phyloP scores from a whole-genome alignment of 2,329 filamentous ascomycete genomes.

The Ascomycota sp. region DNA sequence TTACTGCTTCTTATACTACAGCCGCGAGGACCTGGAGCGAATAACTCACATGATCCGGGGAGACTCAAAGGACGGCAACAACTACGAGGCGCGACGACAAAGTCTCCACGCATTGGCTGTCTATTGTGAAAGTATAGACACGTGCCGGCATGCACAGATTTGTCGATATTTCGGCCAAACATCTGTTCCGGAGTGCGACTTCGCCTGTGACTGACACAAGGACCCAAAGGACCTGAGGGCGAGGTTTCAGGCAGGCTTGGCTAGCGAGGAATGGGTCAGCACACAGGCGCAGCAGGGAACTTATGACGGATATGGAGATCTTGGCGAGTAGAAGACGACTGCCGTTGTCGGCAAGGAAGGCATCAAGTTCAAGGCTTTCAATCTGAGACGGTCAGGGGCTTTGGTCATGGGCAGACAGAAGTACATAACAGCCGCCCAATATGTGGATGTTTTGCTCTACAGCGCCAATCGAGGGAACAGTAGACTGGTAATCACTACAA shows the following conservation, averaged over 20 bases:
- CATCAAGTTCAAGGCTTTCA: too few relatives aligned
- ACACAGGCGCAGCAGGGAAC: constrained; percentile 38
- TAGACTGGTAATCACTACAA: too few relatives aligned
- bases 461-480: too few relatives aligned
- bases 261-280: constrained; percentile 41
- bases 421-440: too few relatives aligned
- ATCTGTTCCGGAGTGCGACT: constrained; percentile 39
- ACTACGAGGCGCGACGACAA: constrained; percentile 31
- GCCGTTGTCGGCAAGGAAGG: too few relatives aligned
- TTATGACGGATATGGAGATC: constrained; percentile 36
- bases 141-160: constrained; percentile 59
- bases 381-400: too few relatives aligned
- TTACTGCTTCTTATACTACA: constrained; percentile 78
- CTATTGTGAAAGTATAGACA: constrained; percentile 60
- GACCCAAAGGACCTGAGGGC: constrained; percentile 35
- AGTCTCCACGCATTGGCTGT: constrained; percentile 49
- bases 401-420: too few relatives aligned
- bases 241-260: constrained; percentile 34
- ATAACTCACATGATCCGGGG: constrained; percentile 36
- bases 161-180: constrained; percentile 59
- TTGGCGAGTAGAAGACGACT: too few relatives aligned
- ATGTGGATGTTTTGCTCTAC: too few relatives aligned
- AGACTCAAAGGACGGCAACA: constrained; percentile 17
- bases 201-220: constrained; percentile 64
- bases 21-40: constrained; percentile 62